Base-by-base conservation (phyloP, 1,284 basidiomycete species). In the Ganoderma leucocontextum region DNA sequence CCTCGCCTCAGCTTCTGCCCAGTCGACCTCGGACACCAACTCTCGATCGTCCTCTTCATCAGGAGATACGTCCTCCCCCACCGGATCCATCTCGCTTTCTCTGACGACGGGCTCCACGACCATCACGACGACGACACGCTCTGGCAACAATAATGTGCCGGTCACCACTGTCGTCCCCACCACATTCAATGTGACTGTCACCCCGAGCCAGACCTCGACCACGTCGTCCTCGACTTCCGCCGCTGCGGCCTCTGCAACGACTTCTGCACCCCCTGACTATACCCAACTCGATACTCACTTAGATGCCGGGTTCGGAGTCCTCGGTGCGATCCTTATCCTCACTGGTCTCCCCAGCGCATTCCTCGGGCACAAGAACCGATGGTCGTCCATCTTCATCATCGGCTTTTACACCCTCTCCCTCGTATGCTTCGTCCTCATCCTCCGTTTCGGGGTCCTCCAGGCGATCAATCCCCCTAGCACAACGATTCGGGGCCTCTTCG, bases 311-410 rank as follows among this genome's bases (percentile, higher is more conserved):
- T 98, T 96, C 80, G 96, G 92, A 42, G 91, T 97, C 15, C 87
- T 97, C 8, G 97, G 97, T 62, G 94, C 88, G 8, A 80, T 98
- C 72, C 89, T 98, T 77, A 96, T 98, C 74, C 75, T 97, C 62
- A 95, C 94, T 8, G 97, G 97, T 66, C 83, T 97, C 17, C 95
- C 95, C 4, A 94, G 95, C 70, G 92, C 94, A 0, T 95, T 95
- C 74, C 91, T 94, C 80, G 97, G 97, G 25, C 94, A 96, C 81
- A 96, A 96, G 85, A 96, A 96, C 78, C 85, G 95, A 86, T 96
- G 95, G 95, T 93, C 95, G n/a, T 95, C 95, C 9, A 92, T 96
- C 82, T 97, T 97, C 78, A 85, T 97, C 75, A 91, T 94, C 72
- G 94, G 96, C 58, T 96, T 95, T 80, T 98, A 97, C 81, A 89